A percentile compares a stretch with the other conserved stretches of the same genome.
Evolutionary conservation across 768 basidiomycete genomes (phyloP).

Genomic region (Boletus vinaceobasis): DNA sequence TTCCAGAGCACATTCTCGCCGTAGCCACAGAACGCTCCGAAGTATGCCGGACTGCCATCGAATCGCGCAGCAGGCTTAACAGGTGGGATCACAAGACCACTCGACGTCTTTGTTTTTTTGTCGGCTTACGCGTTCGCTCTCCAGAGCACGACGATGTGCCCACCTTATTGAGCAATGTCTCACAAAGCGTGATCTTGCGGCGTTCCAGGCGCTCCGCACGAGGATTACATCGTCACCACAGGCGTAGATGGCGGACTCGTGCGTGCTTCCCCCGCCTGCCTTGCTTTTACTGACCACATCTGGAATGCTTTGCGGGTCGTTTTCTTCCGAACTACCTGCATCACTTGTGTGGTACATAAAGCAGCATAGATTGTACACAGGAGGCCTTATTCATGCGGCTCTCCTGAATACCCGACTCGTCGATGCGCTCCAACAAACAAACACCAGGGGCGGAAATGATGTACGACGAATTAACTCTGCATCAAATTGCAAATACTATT

Average conservation of each 20-base stretch:
- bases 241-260: slow-evolving; percentile 1
- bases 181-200: slow-evolving; percentile 11
- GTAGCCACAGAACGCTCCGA: slow-evolving; percentile 56
- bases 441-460: not conserved
- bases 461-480: not conserved
- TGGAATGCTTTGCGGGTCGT: not conserved
- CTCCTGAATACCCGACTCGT: not conserved
- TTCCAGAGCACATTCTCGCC: slow-evolving; percentile 67
- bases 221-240: slow-evolving; percentile 6
- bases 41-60: slow-evolving; percentile 51
- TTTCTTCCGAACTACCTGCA: not conserved
- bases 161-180: slow-evolving; percentile 28
- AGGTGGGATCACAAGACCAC: slow-evolving; percentile 35
- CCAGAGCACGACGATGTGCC: slow-evolving; percentile 29
- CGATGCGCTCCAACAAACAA: not conserved
- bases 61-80: slow-evolving; percentile 47
- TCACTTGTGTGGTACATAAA: not conserved
- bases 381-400: not conserved
- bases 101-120: not conserved
- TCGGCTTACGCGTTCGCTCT: not conserved
- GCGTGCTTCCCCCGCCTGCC: not conserved
- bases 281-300: not conserved
- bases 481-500: slow-evolving; percentile 6
- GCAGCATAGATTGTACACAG: not conserved
- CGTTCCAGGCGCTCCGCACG: slow-evolving; percentile 22